Conservation (phyloP, 805 yeast genomes). For the Saccharomycopsis olivae region DNA sequence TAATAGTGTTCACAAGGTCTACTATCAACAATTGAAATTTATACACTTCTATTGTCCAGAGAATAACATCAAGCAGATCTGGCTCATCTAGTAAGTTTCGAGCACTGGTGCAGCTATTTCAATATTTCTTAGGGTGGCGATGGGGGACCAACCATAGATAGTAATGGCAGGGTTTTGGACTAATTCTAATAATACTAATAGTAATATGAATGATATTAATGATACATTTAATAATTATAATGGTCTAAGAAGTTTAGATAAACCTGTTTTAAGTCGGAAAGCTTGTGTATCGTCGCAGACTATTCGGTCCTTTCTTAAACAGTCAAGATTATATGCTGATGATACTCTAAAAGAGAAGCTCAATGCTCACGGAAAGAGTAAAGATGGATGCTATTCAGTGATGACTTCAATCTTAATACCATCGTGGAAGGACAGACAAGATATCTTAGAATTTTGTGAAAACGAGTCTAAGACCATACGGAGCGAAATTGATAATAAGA, state of each 20-base stretch:
- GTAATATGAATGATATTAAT: too few relatives aligned
- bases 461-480: not conserved
- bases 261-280: slow-evolving; percentile 1
- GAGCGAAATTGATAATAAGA: not conserved
- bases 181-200: too few relatives aligned
- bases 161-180: too few relatives aligned
- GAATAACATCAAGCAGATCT: too few relatives aligned
- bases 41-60: too few relatives aligned
- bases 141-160: too few relatives aligned
- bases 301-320: slow-evolving; percentile 5
- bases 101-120: too few relatives aligned
- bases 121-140: too few relatives aligned
- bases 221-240: slow-evolving; percentile 1
- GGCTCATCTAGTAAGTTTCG: too few relatives aligned
- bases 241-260: not conserved
- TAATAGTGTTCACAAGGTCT: too few relatives aligned
- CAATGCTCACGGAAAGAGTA: not conserved
- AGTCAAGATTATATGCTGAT: slow-evolving; percentile 7
- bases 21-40: too few relatives aligned
- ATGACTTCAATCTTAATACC: slow-evolving; percentile 16
- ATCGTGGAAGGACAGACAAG: slow-evolving; percentile 26
- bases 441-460: slow-evolving; percentile 3
- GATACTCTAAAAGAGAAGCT: slow-evolving; percentile 6
- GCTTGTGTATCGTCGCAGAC: slow-evolving; percentile 1
- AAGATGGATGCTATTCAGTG: not conserved